phyloP scores from a whole-genome alignment of 148 eudicot genomes.

The Diospyros kaki region DNA sequence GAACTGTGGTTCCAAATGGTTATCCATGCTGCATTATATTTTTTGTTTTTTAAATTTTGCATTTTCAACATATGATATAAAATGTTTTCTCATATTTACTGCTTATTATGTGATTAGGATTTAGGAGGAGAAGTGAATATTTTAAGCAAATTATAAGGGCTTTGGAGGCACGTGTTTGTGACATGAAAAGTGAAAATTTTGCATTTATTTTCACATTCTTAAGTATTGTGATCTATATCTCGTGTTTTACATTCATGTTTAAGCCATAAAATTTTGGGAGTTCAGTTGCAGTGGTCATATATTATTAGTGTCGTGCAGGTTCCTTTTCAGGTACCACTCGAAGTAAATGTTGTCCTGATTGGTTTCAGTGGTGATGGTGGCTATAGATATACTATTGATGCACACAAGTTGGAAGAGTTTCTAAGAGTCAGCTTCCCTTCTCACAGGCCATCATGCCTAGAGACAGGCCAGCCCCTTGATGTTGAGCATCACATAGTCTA shows the following conservation, averaged over 20 bases:
- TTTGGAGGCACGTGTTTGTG: background rate
- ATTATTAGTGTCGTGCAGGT: slow-evolving; percentile 48
- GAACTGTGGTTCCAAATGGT: background rate
- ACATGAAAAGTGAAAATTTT: background rate
- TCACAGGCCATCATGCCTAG: slow-evolving; percentile 88
- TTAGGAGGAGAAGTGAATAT: background rate
- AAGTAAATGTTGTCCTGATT: slow-evolving; percentile 87
- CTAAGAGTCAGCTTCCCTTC: slow-evolving; percentile 73
- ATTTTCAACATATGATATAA: too few species aligned
- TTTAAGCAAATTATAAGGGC: background rate
- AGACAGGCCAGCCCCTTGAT: slow-evolving; percentile 96
- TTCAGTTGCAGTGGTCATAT: background rate
- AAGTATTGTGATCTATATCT: too few species aligned
- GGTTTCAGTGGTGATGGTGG: slow-evolving; percentile 95
- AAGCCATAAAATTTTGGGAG: background rate
- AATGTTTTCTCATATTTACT: background rate
- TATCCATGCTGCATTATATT: background rate
- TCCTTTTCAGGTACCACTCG: slow-evolving; percentile 98
- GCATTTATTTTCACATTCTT: background rate
- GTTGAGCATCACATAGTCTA: slow-evolving; percentile 94
- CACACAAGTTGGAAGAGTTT: slow-evolving; percentile 77
- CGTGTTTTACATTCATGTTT: background rate
- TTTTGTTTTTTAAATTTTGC: background rate
- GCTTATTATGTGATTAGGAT: background rate
- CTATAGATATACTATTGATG: slow-evolving; percentile 74